Base-by-base conservation (phyloP, 371 early-diverging fungal species). In the Rhizopus sp. region DNA sequence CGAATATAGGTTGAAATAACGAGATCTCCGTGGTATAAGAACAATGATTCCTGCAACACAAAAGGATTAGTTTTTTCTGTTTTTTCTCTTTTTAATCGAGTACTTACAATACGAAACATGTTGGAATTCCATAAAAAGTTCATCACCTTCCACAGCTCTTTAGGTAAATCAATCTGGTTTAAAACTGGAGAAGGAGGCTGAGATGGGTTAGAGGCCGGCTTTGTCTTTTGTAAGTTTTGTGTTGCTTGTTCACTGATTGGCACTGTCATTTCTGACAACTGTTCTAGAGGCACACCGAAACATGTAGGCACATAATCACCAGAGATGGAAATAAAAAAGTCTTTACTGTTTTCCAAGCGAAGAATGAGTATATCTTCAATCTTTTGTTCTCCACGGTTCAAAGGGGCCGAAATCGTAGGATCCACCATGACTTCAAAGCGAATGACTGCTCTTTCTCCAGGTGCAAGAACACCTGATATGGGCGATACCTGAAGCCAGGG, bases 291-390 rank as follows among this genome's bases (percentile, higher is more conserved):
- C 44, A 79, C 81, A 8, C 92, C 93, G 64, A 91, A 92, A 62
- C 87, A 88, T 3, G 93, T 90, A 5, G 84, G 82, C 17, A 76
- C 63, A 68, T 92, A 95, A 0, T 69, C 60, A 7, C 89, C 95
- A 3, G 77, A 73, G 3, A 93, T 78, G 1, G 85, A 73, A 4
- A 96, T 74, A 62, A 96, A 96, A 53, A 86, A 88, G 56, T 95
- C 95, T 42, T 88, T 89, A 29, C 93, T 90, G 23, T 89, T 84
- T 44, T 88, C 88, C 45, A 91, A 62, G 44, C 91, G 88, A 13
- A 96, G 62, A n/a, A 95, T 86, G 33, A 95, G 62, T 15, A 91
- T 90, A 52, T 92, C 93, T 5, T 87, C 81, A 49, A 94, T 70
- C 4, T 78, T 66, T 35, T 89, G 85, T 12, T 63, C 50, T 10